Evolutionary conservation across 1,139 yeast species (phyloP), one percentile per base, ranked within the genome.

Genomic region (Saccharomyces hybrid): DNA sequence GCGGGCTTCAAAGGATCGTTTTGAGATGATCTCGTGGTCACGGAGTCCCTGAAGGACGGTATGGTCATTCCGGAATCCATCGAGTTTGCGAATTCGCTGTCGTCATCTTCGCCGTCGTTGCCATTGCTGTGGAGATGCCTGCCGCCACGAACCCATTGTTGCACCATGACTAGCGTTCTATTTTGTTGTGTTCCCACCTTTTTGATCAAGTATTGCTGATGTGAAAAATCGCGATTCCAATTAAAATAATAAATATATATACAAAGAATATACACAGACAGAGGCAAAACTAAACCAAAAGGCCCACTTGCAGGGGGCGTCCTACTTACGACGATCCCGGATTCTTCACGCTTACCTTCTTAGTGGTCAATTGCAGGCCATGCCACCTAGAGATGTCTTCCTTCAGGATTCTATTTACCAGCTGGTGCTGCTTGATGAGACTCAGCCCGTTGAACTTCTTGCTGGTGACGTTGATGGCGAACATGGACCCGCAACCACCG

Each of bases 401-500:
- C 61, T 86, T 84, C 62, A 93, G 76, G 3, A 84, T 76, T 55
- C 82, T 82, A 71, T 93, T 93, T 26, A 93, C 98, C 65, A 91
- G 71, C 59, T 96, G 79, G 68, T 93, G 99, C 71, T 93, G 99
- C 68, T 90, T 90, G 60, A 93, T 78, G 83, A 88, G 88, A 2
- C 88, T 76, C 48, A 88, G 69, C 0, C 96, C 96, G 63, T 86
- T 82, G 73, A 93, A 93, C 65, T 81, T 75, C 1, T 75, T 76
- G 55, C 96, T 85, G 47, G 84, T 87, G 25, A 95, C 81, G 57
- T 79, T 75, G 52, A 93, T 93, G 49, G 96, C 90, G 73, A 89
- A 95, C 98, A 93, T 93, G 3, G 97, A 90, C 0, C 99, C 99
- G 73, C 99, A 95, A 0, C 99, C 99, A 25, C 90, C 98, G 27